phyloP scores from a whole-genome alignment of 169 alveolate genomes.

The Eimeria sp. region DNA sequence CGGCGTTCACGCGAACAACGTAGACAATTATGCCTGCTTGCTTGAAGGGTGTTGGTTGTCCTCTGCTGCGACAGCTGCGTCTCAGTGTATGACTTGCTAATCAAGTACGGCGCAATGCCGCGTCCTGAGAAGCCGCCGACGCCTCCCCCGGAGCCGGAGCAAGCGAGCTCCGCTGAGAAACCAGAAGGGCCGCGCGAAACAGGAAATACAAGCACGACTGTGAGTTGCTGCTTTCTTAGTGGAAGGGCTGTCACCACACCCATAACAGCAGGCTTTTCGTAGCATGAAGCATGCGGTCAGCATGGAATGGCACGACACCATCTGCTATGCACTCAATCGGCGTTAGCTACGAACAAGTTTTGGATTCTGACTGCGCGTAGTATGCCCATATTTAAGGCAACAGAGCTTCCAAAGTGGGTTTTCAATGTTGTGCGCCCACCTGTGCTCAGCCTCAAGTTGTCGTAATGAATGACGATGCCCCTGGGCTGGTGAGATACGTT shows the following conservation, averaged over 20 bases:
- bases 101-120: constrained; percentile 72
- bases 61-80: neutral
- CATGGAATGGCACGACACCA: neutral
- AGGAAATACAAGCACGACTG: neutral
- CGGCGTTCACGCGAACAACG: neutral
- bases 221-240: neutral
- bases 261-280: neutral
- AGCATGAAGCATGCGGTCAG: neutral
- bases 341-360: neutral
- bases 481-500: constrained; percentile 53
- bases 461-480: constrained; percentile 57
- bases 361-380: neutral
- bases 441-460: constrained; percentile 35
- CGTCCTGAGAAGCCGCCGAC: constrained; percentile 76
- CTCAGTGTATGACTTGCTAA: constrained; percentile 60
- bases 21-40: neutral
- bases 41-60: neutral
- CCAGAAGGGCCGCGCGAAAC: neutral
- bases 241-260: neutral
- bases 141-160: constrained; percentile 79
- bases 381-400: neutral
- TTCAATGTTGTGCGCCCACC: neutral
- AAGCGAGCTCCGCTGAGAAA: constrained; percentile 1
- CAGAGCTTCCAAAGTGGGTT: no score
- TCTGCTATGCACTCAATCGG: neutral